phyloP scores from a whole-genome alignment of 257 asterid species.

The Prunella vulgaris region DNA sequence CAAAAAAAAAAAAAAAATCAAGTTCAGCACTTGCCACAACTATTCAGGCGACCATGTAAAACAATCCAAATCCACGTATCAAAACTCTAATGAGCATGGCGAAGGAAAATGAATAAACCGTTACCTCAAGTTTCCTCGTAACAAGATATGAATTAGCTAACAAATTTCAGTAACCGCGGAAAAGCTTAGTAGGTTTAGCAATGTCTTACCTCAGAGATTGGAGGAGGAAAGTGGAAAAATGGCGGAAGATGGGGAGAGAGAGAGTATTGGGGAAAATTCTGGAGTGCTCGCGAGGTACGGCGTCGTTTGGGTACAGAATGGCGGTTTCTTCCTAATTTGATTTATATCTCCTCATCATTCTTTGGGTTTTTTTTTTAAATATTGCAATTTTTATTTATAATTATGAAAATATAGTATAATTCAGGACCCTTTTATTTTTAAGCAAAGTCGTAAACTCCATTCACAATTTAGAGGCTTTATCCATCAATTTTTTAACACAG shows the following conservation, averaged over 20 bases:
- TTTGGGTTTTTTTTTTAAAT: no score
- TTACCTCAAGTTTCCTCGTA: slow-evolving; percentile 21
- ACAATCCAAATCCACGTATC: neutral
- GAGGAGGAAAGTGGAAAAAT: slow-evolving; percentile 16
- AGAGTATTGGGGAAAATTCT: neutral
- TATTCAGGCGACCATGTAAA: neutral
- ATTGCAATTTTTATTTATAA: no score
- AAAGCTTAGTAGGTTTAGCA: neutral
- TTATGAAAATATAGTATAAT: no score
- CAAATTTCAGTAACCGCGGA: neutral
- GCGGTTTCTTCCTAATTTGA: neutral
- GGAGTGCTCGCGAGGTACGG: neutral
- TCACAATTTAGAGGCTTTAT: no score
- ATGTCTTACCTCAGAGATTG: neutral
- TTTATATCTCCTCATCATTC: no score
- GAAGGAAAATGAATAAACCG: neutral
- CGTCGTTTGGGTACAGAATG: neutral
- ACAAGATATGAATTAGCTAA: no score
- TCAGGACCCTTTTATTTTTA: no score
- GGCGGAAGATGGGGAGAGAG: slow-evolving; percentile 18
- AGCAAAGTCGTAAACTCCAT: no score
- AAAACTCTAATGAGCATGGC: neutral
- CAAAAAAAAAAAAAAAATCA: neutral
- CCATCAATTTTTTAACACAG: no score
- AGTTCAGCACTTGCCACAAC: neutral